Percentiles rank a stretch among this genome's conserved stretches.
These are phyloP conservation scores for Cylindrotheca fusiformis DNA, from an alignment of 108 stramenopile species.

Conservation along the genomic window DNA sequence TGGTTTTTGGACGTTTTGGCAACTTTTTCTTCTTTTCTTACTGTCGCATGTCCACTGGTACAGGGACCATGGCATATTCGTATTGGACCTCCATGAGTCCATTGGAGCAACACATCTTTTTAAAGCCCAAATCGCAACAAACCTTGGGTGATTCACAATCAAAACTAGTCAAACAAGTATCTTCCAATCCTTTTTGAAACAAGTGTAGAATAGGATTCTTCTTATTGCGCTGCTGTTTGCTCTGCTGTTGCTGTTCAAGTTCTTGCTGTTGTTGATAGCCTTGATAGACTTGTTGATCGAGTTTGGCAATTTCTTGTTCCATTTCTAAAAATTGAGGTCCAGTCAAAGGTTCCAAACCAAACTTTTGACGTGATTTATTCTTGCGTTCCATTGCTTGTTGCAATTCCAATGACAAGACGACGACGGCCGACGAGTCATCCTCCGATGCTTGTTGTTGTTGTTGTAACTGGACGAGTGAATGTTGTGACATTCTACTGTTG, in stretches of 20 bases:
- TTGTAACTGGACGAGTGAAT: too few species aligned
- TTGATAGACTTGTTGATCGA: constrained; percentile 18
- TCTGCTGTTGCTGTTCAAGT: background rate
- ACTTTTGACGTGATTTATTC: constrained; percentile 42
- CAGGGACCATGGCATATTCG: constrained; percentile 11
- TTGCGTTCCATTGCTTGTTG: constrained; percentile 23
- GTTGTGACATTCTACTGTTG: too few species aligned
- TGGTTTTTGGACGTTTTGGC: too few species aligned
- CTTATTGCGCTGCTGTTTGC: constrained; percentile 1
- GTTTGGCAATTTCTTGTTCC: constrained; percentile 36
- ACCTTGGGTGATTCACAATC: constrained; percentile 55
- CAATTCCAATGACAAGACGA: background rate
- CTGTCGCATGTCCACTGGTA: constrained; percentile 14
- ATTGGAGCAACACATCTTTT: constrained; percentile 52
- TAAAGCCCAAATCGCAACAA: constrained; percentile 58
- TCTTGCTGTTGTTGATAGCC: constrained; percentile 7
- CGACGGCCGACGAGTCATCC: too few species aligned
- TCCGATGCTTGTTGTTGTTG: too few species aligned
- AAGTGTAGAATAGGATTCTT: constrained; percentile 30
- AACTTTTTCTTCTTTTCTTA: too few species aligned
- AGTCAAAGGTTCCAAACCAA: constrained; percentile 44
- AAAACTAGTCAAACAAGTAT: constrained; percentile 43
- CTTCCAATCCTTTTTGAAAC: constrained; percentile 42
- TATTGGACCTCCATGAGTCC: background rate
- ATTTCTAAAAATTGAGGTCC: constrained; percentile 43